Conservation (phyloP, 2,329 filamentous ascomycete species). For the Raffaelea arxii region DNA sequence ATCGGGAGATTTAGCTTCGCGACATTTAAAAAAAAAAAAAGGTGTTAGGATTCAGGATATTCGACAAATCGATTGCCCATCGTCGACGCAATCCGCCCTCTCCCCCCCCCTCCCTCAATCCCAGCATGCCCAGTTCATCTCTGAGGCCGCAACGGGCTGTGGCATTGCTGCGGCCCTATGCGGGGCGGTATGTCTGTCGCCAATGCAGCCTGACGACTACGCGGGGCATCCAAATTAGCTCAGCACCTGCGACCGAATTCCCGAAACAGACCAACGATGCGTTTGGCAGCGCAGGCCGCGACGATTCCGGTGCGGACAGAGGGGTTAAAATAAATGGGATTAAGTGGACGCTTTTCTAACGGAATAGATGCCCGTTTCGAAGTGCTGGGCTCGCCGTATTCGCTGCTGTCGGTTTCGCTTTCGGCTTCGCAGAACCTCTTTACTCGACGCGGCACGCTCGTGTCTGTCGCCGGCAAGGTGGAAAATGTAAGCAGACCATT, state of each 20-base stretch:
- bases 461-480: conserved; percentile 79
- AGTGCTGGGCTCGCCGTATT: conserved; percentile 84
- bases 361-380: conserved; percentile 81
- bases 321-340: not conserved
- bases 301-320: too few species aligned
- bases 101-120: not conserved
- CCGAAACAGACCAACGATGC: conserved; percentile 40
- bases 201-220: conserved; percentile 31
- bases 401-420: conserved; percentile 83
- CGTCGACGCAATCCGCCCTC: not conserved
- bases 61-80: not conserved
- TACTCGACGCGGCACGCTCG: conserved; percentile 81
- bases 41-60: too few species aligned
- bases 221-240: conserved; percentile 51
- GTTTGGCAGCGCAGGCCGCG: too few species aligned
- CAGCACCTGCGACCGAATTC: conserved; percentile 47
- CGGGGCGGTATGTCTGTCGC: conserved; percentile 33
- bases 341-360: not conserved
- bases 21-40: too few species aligned
- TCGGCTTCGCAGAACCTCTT: conserved; percentile 91
- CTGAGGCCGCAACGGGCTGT: conserved; percentile 4
- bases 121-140: conserved; percentile 9
- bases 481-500: conserved; percentile 58
- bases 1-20: too few species aligned
- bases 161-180: conserved; percentile 3